phyloP scores from a whole-genome alignment of 1,284 basidiomycete species.

The Moesziomyces sp. region DNA sequence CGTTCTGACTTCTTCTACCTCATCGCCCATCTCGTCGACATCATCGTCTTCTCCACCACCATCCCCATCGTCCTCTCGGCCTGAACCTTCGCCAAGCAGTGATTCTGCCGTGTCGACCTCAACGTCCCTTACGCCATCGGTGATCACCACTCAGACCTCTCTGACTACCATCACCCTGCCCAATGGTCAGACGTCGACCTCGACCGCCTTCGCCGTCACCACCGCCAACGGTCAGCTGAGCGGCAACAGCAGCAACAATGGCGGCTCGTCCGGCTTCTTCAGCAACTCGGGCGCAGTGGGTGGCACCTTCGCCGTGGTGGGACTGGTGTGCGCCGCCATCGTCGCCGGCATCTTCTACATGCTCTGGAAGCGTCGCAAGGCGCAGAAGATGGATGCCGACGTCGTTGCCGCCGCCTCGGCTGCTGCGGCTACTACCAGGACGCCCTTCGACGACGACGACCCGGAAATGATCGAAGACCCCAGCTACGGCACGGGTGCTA shows the following conservation, averaged over 20 bases:
- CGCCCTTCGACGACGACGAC: slow-evolving; percentile 67
- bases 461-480: slow-evolving; percentile 66
- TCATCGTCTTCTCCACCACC: slow-evolving; percentile 12
- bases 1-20: slow-evolving; percentile 39
- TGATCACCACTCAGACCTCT: slow-evolving; percentile 45
- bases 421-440: slow-evolving; percentile 63
- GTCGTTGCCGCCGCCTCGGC: slow-evolving; percentile 66
- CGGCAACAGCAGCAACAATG: slow-evolving; percentile 26
- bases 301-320: slow-evolving; percentile 66
- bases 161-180: slow-evolving; percentile 41
- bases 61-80: slow-evolving; percentile 5
- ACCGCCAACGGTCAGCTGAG: slow-evolving; percentile 42
- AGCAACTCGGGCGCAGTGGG: slow-evolving; percentile 64
- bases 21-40: slow-evolving; percentile 9
- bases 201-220: slow-evolving; percentile 46
- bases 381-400: slow-evolving; percentile 66
- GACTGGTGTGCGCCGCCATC: slow-evolving; percentile 56
- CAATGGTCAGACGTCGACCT: slow-evolving; percentile 44
- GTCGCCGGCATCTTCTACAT: slow-evolving; percentile 58
- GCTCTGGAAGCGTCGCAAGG: slow-evolving; percentile 58
- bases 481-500: slow-evolving; percentile 45
- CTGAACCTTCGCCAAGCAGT: slow-evolving; percentile 6
- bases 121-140: slow-evolving; percentile 22
- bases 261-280: slow-evolving; percentile 52
- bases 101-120: slow-evolving; percentile 26